Conservation (phyloP, 495 filamentous ascomycete species). For the Tuber microsphaerosporum region DNA sequence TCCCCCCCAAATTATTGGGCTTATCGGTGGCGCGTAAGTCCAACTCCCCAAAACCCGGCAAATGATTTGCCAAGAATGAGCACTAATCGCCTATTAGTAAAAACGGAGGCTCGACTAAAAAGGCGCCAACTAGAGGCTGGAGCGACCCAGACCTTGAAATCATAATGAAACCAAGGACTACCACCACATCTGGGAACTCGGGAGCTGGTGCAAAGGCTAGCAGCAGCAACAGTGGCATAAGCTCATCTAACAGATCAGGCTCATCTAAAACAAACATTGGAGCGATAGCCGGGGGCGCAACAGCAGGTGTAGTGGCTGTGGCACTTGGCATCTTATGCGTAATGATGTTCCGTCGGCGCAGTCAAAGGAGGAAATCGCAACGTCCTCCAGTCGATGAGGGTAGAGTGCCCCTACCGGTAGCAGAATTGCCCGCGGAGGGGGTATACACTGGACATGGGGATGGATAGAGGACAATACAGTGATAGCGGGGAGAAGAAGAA, state of each 20-base stretch:
- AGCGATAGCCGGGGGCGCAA: not conserved
- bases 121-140: not conserved
- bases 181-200: no score
- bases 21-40: not conserved
- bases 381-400: no score
- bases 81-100: not conserved
- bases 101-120: not conserved
- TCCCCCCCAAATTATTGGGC: not conserved
- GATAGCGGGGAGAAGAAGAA: no score
- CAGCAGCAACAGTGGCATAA: no score
- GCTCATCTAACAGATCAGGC: not conserved
- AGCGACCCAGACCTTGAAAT: not conserved
- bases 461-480: no score
- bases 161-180: not conserved
- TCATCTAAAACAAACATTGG: not conserved
- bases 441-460: no score
- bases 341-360: not conserved
- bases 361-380: not conserved
- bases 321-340: not conserved
- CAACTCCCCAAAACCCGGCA: not conserved
- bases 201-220: no score
- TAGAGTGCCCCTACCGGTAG: no score
- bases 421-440: no score
- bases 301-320: not conserved
- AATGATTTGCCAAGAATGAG: not conserved